phyloP scores from a whole-genome alignment of 306 rosid species.

The Acacia crassicarpa region DNA sequence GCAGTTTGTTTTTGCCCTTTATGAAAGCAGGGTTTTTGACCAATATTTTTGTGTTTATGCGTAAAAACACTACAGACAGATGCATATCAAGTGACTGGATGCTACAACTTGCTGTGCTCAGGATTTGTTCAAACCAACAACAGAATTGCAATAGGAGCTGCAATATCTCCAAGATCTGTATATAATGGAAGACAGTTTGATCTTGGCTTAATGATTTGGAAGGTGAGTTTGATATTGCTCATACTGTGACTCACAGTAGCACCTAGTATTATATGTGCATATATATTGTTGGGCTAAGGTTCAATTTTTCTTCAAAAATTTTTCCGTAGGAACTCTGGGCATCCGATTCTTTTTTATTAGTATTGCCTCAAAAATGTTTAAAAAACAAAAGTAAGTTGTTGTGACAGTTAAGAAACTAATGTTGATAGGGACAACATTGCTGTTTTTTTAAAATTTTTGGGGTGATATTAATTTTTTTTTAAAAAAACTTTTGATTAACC shows the following conservation, averaged over 20 bases:
- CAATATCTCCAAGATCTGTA: conserved; percentile 88
- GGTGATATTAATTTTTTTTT: too few species aligned
- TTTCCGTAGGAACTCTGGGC: too few species aligned
- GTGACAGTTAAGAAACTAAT: too few species aligned
- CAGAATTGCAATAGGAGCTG: conserved; percentile 94
- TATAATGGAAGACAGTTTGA: conserved; percentile 61
- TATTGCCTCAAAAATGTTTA: too few species aligned
- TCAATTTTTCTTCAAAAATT: too few species aligned
- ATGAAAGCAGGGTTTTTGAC: not conserved
- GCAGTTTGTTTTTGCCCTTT: not conserved
- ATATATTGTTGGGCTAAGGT: too few species aligned
- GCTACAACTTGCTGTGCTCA: conserved; percentile 95
- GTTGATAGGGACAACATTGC: too few species aligned
- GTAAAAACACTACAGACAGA: conserved; percentile 57
- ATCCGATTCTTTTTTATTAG: too few species aligned
- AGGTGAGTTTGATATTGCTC: conserved; percentile 24
- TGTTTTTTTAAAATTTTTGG: too few species aligned
- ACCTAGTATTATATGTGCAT: too few species aligned
- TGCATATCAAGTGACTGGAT: conserved; percentile 97
- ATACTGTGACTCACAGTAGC: not conserved
- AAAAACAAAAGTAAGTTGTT: too few species aligned
- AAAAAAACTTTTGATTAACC: too few species aligned
- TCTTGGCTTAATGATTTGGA: conserved; percentile 21
- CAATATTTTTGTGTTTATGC: not conserved
- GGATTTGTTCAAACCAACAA: conserved; percentile 97